A percentile compares a stretch with the other conserved stretches of the same genome.
These are phyloP conservation scores for Solanum medicagineum DNA, from an alignment of 257 asterid genomes.

Conservation along the genomic window DNA sequence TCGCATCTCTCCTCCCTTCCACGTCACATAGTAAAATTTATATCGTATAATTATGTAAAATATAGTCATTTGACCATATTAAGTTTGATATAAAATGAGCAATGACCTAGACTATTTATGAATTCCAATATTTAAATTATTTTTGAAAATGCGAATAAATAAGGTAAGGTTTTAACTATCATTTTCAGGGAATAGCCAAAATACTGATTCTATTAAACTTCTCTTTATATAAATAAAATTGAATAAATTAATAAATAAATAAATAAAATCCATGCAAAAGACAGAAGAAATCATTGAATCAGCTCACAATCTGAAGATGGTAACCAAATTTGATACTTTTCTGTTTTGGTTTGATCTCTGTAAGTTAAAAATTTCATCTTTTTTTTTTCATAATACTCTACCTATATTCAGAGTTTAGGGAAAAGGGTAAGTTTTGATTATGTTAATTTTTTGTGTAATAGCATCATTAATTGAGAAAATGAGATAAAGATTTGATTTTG, in stretches of 20 bases:
- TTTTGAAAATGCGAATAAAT: no score
- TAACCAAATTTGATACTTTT: neutral
- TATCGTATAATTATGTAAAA: no score
- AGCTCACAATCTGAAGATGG: neutral
- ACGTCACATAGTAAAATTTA: no score
- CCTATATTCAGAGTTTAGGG: neutral
- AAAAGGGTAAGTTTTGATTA: neutral
- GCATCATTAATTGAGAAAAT: neutral
- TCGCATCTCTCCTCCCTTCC: accelerated
- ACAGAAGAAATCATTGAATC: neutral
- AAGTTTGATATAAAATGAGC: no score
- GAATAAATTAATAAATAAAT: no score
- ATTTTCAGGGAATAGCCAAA: neutral
- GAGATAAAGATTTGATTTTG: constrained; percentile 25
- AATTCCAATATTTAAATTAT: no score
- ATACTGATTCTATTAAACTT: neutral
- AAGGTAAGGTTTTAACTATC: neutral
- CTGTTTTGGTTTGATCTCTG: neutral
- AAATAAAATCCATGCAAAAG: neutral
- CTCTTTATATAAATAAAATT: no score
- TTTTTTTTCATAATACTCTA: neutral
- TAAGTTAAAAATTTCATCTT: neutral
- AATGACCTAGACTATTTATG: no score
- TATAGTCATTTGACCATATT: no score
- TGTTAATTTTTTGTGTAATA: neutral